Conservation (phyloP, 768 basidiomycete genomes). For the Phallus indusiatus region DNA sequence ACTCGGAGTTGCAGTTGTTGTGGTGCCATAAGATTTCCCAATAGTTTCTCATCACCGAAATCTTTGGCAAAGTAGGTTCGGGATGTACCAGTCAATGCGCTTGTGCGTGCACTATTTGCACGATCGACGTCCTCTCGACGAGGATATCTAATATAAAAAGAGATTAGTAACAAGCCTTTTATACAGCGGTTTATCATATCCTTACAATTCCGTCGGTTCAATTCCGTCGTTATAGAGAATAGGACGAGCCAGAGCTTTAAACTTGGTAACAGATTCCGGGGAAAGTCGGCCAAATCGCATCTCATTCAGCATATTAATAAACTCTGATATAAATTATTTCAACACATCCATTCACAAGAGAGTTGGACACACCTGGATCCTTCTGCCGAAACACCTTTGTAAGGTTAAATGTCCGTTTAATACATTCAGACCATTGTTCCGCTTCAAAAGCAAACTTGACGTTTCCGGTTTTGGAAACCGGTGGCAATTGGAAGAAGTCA, state of each 20-base stretch:
- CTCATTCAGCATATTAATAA: slow-evolving; percentile 95
- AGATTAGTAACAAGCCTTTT: not conserved
- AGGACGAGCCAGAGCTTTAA: slow-evolving; percentile 59
- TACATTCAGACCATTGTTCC: slow-evolving; percentile 57
- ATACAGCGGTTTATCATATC: slow-evolving; percentile 13
- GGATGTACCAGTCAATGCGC: slow-evolving; percentile 42
- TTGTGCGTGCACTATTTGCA: slow-evolving; percentile 67
- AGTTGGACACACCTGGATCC: slow-evolving; percentile 58
- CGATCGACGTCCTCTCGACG: slow-evolving; percentile 84
- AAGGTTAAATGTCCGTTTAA: slow-evolving; percentile 81
- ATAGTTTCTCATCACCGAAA: slow-evolving; percentile 63
- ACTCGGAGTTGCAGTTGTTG: slow-evolving; percentile 55
- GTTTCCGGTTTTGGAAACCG: slow-evolving; percentile 56
- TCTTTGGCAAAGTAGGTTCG: slow-evolving; percentile 52
- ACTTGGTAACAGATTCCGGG: slow-evolving; percentile 53
- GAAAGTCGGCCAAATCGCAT: slow-evolving; percentile 87
- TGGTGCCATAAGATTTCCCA: slow-evolving; percentile 89
- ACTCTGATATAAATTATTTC: slow-evolving; percentile 38
- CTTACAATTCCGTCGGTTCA: slow-evolving; percentile 84
- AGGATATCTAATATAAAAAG: slow-evolving; percentile 66
- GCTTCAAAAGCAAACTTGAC: slow-evolving; percentile 94
- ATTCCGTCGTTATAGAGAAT: slow-evolving; percentile 74
- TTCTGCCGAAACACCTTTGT: slow-evolving; percentile 94
- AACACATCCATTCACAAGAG: not conserved
- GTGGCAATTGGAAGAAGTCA: slow-evolving; percentile 97